A percentile compares a stretch with the other conserved stretches of the same genome.
Conservation (phyloP, 768 basidiomycete genomes). For the Coprinopsis cinerea region DNA sequence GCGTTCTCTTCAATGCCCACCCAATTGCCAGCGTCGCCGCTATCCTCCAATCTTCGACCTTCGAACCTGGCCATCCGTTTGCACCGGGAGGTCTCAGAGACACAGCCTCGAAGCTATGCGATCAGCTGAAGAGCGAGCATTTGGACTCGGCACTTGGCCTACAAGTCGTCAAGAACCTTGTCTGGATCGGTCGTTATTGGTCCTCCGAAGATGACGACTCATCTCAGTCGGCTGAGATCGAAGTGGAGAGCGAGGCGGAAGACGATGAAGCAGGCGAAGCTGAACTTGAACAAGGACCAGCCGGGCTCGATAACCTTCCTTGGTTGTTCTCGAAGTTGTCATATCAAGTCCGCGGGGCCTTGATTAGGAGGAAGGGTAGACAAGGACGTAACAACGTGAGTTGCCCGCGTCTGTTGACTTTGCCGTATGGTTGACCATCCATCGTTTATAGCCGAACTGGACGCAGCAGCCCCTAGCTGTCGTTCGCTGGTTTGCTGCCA, state of each 20-base stretch:
- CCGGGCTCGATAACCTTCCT: constrained; percentile 45
- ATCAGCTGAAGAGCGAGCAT: constrained; percentile 78
- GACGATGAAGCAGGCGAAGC: constrained; percentile 18
- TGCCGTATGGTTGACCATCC: background rate
- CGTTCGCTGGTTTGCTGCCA: constrained; percentile 92
- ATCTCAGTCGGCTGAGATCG: constrained; percentile 25
- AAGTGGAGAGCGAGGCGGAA: constrained; percentile 17
- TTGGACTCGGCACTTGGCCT: constrained; percentile 66
- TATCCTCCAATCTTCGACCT: constrained; percentile 13
- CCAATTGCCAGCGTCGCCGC: constrained; percentile 32
- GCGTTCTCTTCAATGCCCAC: constrained; percentile 55
- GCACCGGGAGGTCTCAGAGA: constrained; percentile 56
- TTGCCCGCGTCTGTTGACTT: constrained; percentile 10
- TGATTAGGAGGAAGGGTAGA: constrained; percentile 61
- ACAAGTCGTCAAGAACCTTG: constrained; percentile 90
- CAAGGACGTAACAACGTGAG: constrained; percentile 37
- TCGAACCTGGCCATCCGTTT: constrained; percentile 37
- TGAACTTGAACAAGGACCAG: constrained; percentile 21
- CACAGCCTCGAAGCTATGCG: constrained; percentile 64
- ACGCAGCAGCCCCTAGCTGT: constrained; percentile 72
- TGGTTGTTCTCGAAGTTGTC: constrained; percentile 97
- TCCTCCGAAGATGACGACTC: constrained; percentile 25
- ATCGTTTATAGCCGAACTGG: constrained; percentile 64
- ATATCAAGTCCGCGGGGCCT: constrained; percentile 73
- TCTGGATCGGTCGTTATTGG: constrained; percentile 82